Base-by-base conservation (phyloP, 1,139 yeast genomes). In the Saccharomyces hybrid region DNA sequence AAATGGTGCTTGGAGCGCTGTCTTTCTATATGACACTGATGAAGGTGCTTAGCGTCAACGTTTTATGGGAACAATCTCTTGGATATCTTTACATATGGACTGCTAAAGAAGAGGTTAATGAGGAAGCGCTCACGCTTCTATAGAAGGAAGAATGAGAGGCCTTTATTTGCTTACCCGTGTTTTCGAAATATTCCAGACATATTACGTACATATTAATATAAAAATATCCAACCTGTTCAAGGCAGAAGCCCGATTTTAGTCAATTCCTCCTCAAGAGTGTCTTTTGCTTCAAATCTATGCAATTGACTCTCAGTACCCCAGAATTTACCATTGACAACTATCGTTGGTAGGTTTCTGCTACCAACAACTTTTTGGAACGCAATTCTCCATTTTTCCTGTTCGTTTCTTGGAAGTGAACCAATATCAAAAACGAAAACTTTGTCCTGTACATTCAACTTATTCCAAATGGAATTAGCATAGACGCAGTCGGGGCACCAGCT, bases 401-500 rank as follows among this genome's bases (percentile, higher is more conserved):
- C 84, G 6, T 67, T 65, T 54, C 75, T 76, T 46, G 72, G 67
- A 60, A 82, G 67, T 57, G 79, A 77, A 62, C 84, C 91, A 49
- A 85, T 74, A 66, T 85, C 90, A 47, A 85, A 74, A 23, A 80
- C 65, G 51, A 75, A 73, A 25, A 84, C 72, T 59, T 83, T 81
- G 54, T 74, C 71, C 7, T 63, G 60, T 8, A 83, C 82, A 20
- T 76, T 74, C 61, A 75, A 78, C 53, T 78, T 76, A 52, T 76
- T 73, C 76, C 82, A 84, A 23, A 84, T 70, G 26, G 71, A 70
- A 57, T 80, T 76, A 9, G 85, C 80, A 64, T 83, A 85, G 51
- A 77, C 81, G 62, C 91, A 85, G 63, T 85, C 91, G 1, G 88
- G 87, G 68, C 91, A 85, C 90, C 90, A 85, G 23, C 85, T 77